Base-by-base conservation (phyloP, 2,329 filamentous ascomycete species). In the Massarina eburnea region DNA sequence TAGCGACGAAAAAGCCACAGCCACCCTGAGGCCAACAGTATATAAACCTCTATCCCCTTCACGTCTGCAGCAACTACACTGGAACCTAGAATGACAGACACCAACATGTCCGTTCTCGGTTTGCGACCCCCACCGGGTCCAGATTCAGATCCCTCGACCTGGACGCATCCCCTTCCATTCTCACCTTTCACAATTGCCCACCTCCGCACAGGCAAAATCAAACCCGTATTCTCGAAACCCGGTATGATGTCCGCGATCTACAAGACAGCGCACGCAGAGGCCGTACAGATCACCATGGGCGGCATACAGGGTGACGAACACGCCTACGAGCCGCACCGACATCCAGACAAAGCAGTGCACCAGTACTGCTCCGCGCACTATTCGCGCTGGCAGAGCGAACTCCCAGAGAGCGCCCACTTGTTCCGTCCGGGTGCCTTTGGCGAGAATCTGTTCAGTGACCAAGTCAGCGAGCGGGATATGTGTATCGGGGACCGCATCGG, bases 401-500 rank as follows among this genome's bases (percentile, higher is more conserved):
- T 79, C 40, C 82, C 82, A 0, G 62, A 72, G 0, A 76, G 75
- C 0, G 73, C 76, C 1, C 68, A 75, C 2, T 70, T 72, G 2
- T 85, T 86, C 53, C 67, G 71, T 4, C 75, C 77, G 0, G 83
- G 83, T 2, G 81, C 75, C 0, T 86, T 86, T 51, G 83, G 83
- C 6, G 83, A 86, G 68, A 86, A 86, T 55, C 70, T 86, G 3
- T 81, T 84, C 30, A 79, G 74, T 1, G 66, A 69, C 1, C 70
- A 71, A 32, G 78, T 85, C 72, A 85, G 83, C 55, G 84, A 87
- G 68, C 73, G 76, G 27, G 86, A 83, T 52, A 70, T 86, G 1
- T 86, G 83, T 63, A 83, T 87, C 41, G 83, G 84, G 18, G 84
- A 87, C 54, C 69, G 81, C 12, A 70, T 83, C 15, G 70, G 74